phyloP scores from a whole-genome alignment of 768 basidiomycete species.

The Tricholoma flavovirens region DNA sequence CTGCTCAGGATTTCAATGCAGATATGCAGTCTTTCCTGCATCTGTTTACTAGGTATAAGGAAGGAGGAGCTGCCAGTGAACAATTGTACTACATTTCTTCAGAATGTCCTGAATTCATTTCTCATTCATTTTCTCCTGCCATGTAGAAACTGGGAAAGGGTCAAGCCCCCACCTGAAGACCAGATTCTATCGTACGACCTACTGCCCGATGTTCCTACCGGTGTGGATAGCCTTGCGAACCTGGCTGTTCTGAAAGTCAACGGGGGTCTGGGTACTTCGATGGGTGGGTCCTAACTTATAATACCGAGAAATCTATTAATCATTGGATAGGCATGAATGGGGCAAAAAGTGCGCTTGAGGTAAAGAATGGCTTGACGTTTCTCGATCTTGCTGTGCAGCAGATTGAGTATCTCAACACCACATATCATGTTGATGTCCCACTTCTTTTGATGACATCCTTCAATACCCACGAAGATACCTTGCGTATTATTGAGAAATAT shows the following conservation, averaged over 20 bases:
- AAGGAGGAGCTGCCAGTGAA: slow-evolving; percentile 60
- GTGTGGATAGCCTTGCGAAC: slow-evolving; percentile 40
- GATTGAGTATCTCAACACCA: slow-evolving; percentile 80
- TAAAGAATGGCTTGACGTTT: slow-evolving; percentile 85
- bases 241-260: slow-evolving; percentile 59
- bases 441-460: slow-evolving; percentile 92
- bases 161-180: slow-evolving; percentile 37
- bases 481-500: slow-evolving; percentile 84
- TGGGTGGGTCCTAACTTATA: slow-evolving; percentile 40
- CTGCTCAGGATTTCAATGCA: slow-evolving; percentile 49
- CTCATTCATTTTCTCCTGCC: not conserved
- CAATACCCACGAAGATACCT: slow-evolving; percentile 86
- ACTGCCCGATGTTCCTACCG: slow-evolving; percentile 37
- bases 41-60: slow-evolving; percentile 76
- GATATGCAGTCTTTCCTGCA: slow-evolving; percentile 86
- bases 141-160: slow-evolving; percentile 14
- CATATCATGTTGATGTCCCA: slow-evolving; percentile 68
- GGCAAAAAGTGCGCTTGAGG: slow-evolving; percentile 82
- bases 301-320: slow-evolving; percentile 16
- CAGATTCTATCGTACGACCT: slow-evolving; percentile 66
- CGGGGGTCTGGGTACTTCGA: slow-evolving; percentile 82
- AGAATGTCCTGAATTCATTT: slow-evolving; percentile 10
- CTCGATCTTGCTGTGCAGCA: slow-evolving; percentile 81
- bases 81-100: slow-evolving; percentile 46
- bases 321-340: slow-evolving; percentile 54